phyloP scores from a whole-genome alignment of 306 rosid genomes.

The Rubus idaeus region DNA sequence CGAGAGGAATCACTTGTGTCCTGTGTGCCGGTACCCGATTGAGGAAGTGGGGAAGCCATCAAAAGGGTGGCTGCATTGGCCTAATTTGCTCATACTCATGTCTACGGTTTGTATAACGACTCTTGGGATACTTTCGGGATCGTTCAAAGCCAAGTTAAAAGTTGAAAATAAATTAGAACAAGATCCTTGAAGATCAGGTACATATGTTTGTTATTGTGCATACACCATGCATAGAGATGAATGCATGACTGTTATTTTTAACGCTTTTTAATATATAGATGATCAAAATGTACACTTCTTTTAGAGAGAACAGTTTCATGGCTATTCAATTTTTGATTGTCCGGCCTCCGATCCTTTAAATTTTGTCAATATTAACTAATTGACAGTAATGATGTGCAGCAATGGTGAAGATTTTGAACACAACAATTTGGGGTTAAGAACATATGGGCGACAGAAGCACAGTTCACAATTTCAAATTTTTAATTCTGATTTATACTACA shows the following conservation, averaged over 20 bases:
- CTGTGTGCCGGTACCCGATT: neutral
- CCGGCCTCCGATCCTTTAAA: too few relatives aligned
- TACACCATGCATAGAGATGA: too few relatives aligned
- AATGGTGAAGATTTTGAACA: too few relatives aligned
- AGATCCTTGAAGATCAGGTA: neutral
- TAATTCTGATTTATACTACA: neutral
- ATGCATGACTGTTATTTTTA: too few relatives aligned
- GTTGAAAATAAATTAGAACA: neutral
- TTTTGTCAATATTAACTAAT: too few relatives aligned
- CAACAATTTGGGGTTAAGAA: neutral
- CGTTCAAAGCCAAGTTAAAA: too few relatives aligned
- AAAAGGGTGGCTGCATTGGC: neutral
- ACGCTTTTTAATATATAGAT: too few relatives aligned
- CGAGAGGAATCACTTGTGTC: neutral
- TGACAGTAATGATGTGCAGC: too few relatives aligned
- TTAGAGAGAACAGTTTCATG: too few relatives aligned
- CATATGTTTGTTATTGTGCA: too few relatives aligned
- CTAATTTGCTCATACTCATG: neutral
- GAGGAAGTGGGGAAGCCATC: neutral
- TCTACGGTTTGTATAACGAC: neutral
- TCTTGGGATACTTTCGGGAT: neutral
- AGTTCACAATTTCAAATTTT: neutral
- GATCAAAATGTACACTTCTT: too few relatives aligned
- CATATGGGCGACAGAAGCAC: neutral
- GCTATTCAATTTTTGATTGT: too few relatives aligned